These are phyloP conservation scores for Pichia pseudocactophila DNA, from an alignment of 805 yeast genomes.

Conservation along the genomic window DNA sequence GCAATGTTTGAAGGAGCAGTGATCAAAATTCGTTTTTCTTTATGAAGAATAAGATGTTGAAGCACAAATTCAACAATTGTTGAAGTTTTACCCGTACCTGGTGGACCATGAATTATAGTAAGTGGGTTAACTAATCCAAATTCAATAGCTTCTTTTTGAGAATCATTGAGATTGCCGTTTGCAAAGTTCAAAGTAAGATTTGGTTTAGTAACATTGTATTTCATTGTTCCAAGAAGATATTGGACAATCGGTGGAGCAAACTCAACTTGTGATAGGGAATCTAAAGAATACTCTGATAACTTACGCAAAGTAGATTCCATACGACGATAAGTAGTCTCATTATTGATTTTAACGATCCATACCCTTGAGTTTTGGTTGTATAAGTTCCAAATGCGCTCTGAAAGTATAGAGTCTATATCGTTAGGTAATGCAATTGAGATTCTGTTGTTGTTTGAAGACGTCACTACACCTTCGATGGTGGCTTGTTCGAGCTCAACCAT, in stretches of 20 bases:
- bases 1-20: conserved; percentile 94
- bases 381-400: conserved; percentile 6
- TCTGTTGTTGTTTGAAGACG: conserved; percentile 36
- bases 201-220: conserved; percentile 17
- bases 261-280: conserved; percentile 22
- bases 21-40: conserved; percentile 49
- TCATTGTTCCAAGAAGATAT: conserved; percentile 37
- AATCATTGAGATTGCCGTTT: conserved; percentile 44
- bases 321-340: conserved; percentile 64
- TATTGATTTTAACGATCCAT: conserved; percentile 61
- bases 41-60: conserved; percentile 41
- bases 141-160: conserved; percentile 66
- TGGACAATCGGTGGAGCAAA: conserved; percentile 28
- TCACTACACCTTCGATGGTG: conserved; percentile 55
- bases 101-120: conserved; percentile 67
- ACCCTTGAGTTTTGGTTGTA: conserved; percentile 23
- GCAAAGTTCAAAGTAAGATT: conserved; percentile 22
- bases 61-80: conserved; percentile 75
- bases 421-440: conserved; percentile 48
- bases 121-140: conserved; percentile 53
- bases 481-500: conserved; percentile 18
- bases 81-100: conserved; percentile 80
- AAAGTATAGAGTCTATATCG: neutral
- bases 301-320: conserved; percentile 73
- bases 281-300: conserved; percentile 37